Base-by-base conservation (phyloP, 768 basidiomycete genomes). In the Lentinula lateritia region DNA sequence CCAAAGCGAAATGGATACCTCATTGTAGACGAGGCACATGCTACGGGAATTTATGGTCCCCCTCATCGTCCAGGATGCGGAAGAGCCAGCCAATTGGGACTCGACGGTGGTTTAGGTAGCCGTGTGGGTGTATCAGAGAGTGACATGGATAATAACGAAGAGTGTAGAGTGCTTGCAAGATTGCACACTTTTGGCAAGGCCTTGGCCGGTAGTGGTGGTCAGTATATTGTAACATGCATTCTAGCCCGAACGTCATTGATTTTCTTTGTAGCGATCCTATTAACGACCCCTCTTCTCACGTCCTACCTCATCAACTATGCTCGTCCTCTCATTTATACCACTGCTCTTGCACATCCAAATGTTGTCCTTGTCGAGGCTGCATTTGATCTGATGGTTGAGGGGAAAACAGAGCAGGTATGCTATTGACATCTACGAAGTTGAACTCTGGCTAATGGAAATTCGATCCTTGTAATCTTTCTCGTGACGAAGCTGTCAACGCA, bases 161-260 rank as follows among this genome's bases (percentile, higher is more conserved):
- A 50, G 1, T 59, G 45, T 45, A 81, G 85, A 60, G 86, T 97
- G 12, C 76, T 91, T 9, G 89, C 88, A 16, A 77, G 95, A 48
- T 74, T 98, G 45, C 89, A 92, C 70, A 98, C 95, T 0, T 98
- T 98, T 73, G 95, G 95, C 2, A 98, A 98, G 72, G 93, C 92
- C 0, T 75, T 96, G 45, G 92, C 88, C 13, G 86, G 86, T 4
- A 87, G 87, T 0, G 95, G 95, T 67, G 93, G 95, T 94, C 61
- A 64, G 90, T 78, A 36, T 32, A n/a, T 32, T 48, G 52, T 53
- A 13, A 38, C n/a, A n/a, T 16, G 10, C 41, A 57, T 53, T 35
- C n/a, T 54, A 28, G 50, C 16, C 52, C 28, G 28, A 58, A 53
- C 45, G 12, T 12, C 39, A 23, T 56, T 36, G 3, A 23, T 58